Evolutionary conservation across 805 yeast genomes (phyloP).

Genomic region (Starmera dryadoides): DNA sequence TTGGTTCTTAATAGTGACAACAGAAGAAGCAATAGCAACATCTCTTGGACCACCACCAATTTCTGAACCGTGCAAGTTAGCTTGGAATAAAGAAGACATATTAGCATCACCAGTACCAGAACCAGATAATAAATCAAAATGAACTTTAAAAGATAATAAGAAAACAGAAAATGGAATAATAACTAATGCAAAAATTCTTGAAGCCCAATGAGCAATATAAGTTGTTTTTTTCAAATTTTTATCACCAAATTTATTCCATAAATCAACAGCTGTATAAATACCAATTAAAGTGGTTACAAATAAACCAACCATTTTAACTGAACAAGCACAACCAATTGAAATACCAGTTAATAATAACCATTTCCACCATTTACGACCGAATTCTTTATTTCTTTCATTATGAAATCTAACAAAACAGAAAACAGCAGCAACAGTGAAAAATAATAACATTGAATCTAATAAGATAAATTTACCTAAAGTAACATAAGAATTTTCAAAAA

Average conservation of each 20-base stretch:
- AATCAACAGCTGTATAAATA: conserved; percentile 46
- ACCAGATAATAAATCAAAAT: conserved; percentile 65
- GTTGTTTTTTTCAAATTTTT: conserved; percentile 17
- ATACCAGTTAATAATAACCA: conserved; percentile 62
- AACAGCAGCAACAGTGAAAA: conserved; percentile 68
- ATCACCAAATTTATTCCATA: conserved; percentile 35
- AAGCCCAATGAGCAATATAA: conserved; percentile 62
- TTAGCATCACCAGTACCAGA: conserved; percentile 93
- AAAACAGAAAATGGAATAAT: conserved; percentile 67
- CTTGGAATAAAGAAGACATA: conserved; percentile 85
- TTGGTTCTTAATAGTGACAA: conserved; percentile 44
- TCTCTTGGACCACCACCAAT: conserved; percentile 64
- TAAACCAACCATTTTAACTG: conserved; percentile 82
- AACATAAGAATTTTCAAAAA: conserved; percentile 62
- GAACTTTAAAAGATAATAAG: conserved; percentile 68
- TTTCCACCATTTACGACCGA: conserved; percentile 32
- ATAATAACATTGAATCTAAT: conserved; percentile 68
- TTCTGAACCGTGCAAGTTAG: conserved; percentile 61
- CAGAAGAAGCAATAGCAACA: conserved; percentile 48
- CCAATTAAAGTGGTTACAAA: conserved; percentile 60
- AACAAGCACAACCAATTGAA: conserved; percentile 75
- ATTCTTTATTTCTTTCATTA: conserved; percentile 33
- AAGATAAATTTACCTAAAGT: conserved; percentile 69
- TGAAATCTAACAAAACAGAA: conserved; percentile 52
- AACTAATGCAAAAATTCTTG: conserved; percentile 60